These are phyloP conservation scores for Desmodesmus armatus DNA, from an alignment of 139 green algal species.

Conservation along the genomic window DNA sequence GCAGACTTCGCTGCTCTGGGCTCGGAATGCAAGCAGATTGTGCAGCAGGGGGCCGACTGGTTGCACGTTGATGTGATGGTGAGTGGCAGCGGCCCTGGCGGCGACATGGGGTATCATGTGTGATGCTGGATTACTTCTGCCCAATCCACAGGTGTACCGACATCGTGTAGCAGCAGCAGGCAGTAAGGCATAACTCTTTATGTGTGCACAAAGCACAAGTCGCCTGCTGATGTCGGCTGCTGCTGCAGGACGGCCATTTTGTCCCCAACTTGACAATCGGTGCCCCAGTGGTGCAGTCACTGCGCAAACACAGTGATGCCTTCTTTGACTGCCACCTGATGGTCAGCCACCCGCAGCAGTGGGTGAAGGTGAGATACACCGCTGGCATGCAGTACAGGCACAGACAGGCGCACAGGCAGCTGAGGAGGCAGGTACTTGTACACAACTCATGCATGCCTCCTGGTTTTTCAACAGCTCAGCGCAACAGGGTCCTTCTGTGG, in stretches of 20 bases:
- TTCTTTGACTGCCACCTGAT: slow-evolving; percentile 95
- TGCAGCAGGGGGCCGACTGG: slow-evolving; percentile 85
- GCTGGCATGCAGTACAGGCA: background rate
- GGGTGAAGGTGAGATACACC: slow-evolving; percentile 65
- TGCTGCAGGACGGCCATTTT: slow-evolving; percentile 88
- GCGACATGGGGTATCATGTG: no score
- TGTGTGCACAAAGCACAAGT: no score
- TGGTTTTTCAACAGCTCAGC: no score
- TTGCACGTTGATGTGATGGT: slow-evolving; percentile 78
- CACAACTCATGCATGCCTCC: background rate
- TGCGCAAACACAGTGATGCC: slow-evolving; percentile 82
- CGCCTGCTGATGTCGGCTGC: background rate
- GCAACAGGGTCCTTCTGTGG: no score
- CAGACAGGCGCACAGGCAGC: background rate
- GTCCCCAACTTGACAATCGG: slow-evolving; percentile 96
- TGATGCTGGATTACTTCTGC: no score
- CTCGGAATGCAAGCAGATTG: slow-evolving; percentile 82
- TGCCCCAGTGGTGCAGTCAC: slow-evolving; percentile 81
- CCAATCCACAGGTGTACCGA: no score
- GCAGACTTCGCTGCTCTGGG: slow-evolving; percentile 89
- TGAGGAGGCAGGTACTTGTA: background rate
- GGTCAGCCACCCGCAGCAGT: slow-evolving; percentile 72
- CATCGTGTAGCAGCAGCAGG: no score
- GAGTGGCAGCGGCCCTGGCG: slow-evolving; percentile 26
- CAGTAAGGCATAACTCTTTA: no score